phyloP scores from a whole-genome alignment of 441 rosid species.

The Omphalea diandra region DNA sequence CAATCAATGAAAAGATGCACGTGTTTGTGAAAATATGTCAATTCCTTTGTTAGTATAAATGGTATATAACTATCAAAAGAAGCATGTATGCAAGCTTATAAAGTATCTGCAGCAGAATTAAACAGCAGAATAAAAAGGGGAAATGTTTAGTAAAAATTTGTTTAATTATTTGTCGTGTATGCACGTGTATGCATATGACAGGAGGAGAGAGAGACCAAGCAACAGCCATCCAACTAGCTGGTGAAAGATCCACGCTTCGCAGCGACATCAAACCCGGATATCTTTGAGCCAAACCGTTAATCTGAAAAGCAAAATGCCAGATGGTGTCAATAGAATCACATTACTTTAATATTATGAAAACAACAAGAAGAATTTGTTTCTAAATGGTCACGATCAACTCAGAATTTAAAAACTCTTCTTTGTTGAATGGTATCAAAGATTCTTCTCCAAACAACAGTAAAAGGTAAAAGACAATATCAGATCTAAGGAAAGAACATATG shows the following conservation, averaged over 20 bases:
- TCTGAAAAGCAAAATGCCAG: conserved; percentile 47
- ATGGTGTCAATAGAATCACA: conserved; percentile 24
- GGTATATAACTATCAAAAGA: background rate
- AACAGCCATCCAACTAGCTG: conserved; percentile 99
- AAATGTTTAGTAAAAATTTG: background rate
- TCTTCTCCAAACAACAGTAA: conserved; percentile 20
- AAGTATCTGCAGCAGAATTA: background rate
- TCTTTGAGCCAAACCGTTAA: conserved; percentile 63
- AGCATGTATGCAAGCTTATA: background rate
- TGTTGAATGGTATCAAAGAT: conserved; percentile 13
- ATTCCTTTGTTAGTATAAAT: background rate
- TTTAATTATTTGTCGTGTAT: background rate
- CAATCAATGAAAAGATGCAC: background rate
- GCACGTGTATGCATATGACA: background rate
- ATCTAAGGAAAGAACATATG: conserved; percentile 19
- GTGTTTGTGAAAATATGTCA: background rate
- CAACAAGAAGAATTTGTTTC: conserved; percentile 11
- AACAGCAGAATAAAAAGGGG: background rate
- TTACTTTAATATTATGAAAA: conserved; percentile 6
- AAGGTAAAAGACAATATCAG: conserved; percentile 14
- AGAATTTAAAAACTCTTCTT: background rate
- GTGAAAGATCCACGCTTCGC: conserved; percentile 97
- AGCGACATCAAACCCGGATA: conserved; percentile 78
- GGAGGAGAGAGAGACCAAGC: conserved; percentile 55
- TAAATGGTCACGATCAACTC: conserved; percentile 7